Evolutionary conservation across 768 basidiomycete genomes (phyloP).

Genomic region (Auriculariales sp.): DNA sequence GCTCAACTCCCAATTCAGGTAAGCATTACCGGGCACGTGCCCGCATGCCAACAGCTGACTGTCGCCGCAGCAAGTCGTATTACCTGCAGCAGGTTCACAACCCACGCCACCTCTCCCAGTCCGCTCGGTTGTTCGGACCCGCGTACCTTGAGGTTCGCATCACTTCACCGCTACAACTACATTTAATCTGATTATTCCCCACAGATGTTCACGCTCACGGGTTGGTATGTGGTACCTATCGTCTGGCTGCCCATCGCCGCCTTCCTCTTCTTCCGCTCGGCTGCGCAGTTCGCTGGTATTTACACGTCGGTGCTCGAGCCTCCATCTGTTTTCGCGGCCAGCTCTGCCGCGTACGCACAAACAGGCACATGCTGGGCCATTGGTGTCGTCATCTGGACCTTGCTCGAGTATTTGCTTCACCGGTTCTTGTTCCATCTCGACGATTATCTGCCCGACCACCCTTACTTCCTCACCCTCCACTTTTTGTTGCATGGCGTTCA

Average conservation of each 20-base stretch:
- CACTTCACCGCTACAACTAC: neutral
- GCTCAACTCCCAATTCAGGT: conserved; percentile 78
- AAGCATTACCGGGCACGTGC: conserved; percentile 8
- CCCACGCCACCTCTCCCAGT: conserved; percentile 71
- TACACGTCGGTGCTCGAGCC: conserved; percentile 42
- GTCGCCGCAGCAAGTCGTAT: conserved; percentile 61
- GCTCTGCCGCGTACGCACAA: conserved; percentile 36
- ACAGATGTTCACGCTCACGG: conserved; percentile 67
- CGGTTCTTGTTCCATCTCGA: conserved; percentile 98
- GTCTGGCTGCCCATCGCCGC: conserved; percentile 81
- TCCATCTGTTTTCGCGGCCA: conserved; percentile 28
- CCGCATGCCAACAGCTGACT: neutral
- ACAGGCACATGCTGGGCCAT: conserved; percentile 56
- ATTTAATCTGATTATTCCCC: neutral
- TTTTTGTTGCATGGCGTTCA: conserved; percentile 93
- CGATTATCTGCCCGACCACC: conserved; percentile 67
- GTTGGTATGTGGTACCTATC: conserved; percentile 87
- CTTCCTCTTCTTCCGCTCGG: conserved; percentile 71
- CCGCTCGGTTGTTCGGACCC: conserved; percentile 79
- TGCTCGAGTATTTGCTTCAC: conserved; percentile 86
- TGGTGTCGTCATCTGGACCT: conserved; percentile 87
- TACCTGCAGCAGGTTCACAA: conserved; percentile 96
- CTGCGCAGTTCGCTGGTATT: conserved; percentile 60
- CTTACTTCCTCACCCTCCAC: conserved; percentile 68
- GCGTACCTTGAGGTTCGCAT: conserved; percentile 55